A percentile compares a stretch with the other conserved stretches of the same genome.
Evolutionary conservation across 2,329 filamentous ascomycete genomes (phyloP).

Genomic region (Xylariomycetidae sp.): DNA sequence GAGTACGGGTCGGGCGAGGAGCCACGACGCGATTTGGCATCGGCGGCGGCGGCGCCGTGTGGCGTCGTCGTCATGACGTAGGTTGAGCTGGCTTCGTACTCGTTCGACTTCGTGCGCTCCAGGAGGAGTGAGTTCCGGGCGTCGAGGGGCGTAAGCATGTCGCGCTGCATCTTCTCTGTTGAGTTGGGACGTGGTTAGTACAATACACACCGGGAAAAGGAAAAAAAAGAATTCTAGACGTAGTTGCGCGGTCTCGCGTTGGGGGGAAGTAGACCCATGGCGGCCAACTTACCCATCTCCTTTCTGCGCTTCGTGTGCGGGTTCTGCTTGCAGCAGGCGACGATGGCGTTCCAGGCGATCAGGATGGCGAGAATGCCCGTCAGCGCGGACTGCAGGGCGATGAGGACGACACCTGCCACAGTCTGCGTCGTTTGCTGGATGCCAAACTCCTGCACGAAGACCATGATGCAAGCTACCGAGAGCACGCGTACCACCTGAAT

Average conservation of each 20-base stretch:
- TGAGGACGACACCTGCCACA: conserved; percentile 85
- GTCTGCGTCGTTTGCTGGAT: conserved; percentile 91
- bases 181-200: conserved; percentile 61
- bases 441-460: conserved; percentile 91
- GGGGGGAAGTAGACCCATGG: too few species aligned
- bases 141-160: conserved; percentile 79
- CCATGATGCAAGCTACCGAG: conserved; percentile 81
- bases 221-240: too few species aligned
- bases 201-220: too few species aligned
- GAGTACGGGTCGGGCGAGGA: conserved; percentile 30
- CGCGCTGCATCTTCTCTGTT: conserved; percentile 69
- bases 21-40: too few species aligned
- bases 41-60: too few species aligned
- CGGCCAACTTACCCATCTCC: conserved; percentile 85
- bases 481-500: conserved; percentile 87
- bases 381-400: conserved; percentile 82
- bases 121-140: conserved; percentile 82
- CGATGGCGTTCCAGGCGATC: conserved; percentile 84
- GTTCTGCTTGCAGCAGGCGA: conserved; percentile 78
- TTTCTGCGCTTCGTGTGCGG: conserved; percentile 85
- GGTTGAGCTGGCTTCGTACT: too few species aligned
- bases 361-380: conserved; percentile 81
- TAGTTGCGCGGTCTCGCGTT: too few species aligned
- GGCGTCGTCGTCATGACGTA: too few species aligned
- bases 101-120: conserved; percentile 23